Percentiles rank a stretch among this genome's conserved stretches.
These are phyloP conservation scores for Euryodendron excelsum DNA, from an alignment of 148 eudicot genomes.

Conservation along the genomic window DNA sequence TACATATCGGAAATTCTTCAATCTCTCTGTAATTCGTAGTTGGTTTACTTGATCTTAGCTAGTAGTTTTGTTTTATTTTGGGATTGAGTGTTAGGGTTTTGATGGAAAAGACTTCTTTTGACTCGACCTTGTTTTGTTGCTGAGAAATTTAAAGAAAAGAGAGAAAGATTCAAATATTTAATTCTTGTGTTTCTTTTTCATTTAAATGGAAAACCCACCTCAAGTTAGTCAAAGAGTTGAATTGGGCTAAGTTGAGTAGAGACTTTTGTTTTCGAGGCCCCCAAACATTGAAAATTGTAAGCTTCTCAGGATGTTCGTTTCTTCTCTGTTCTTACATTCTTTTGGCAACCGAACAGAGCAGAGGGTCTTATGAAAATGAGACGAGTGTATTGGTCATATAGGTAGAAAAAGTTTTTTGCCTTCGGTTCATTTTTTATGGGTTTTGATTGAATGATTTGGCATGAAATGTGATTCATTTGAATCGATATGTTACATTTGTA, in stretches of 20 bases:
- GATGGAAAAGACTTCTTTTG: background rate
- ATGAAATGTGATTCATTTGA: background rate
- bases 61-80: background rate
- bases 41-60: background rate
- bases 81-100: background rate
- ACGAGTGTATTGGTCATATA: background rate
- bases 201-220: background rate
- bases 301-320: background rate
- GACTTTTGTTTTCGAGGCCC: slow-evolving; percentile 10
- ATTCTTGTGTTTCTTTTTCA: background rate
- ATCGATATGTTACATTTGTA: background rate
- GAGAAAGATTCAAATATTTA: background rate
- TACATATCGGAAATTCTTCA: background rate
- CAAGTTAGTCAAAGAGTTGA: slow-evolving; percentile 17
- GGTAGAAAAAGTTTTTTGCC: background rate
- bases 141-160: background rate
- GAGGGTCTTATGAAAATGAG: background rate
- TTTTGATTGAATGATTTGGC: background rate
- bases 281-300: background rate
- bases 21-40: background rate
- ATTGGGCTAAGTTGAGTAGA: slow-evolving; percentile 2
- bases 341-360: background rate
- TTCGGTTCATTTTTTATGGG: background rate
- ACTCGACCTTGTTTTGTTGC: background rate
- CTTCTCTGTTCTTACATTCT: background rate